Conservation (phyloP, 2,329 filamentous ascomycete genomes). For the Penicillium sp. region DNA sequence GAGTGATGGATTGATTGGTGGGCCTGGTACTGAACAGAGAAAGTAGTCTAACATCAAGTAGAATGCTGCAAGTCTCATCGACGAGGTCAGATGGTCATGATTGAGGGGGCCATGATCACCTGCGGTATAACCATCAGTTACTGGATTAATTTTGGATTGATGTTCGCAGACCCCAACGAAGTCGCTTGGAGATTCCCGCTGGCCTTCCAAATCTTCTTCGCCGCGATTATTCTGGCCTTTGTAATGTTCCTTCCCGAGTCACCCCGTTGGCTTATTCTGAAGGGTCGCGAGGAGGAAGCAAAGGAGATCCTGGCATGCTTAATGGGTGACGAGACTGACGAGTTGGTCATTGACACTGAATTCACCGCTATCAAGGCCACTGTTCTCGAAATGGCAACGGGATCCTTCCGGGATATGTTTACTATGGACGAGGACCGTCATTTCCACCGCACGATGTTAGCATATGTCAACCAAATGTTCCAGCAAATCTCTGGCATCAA, state of each 20-base stretch:
- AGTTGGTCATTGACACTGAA: slow-evolving; percentile 46
- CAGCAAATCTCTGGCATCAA: background rate
- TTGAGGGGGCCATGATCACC: background rate
- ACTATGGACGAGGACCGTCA: background rate
- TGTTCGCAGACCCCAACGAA: background rate
- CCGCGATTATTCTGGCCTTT: background rate
- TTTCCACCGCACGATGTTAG: background rate
- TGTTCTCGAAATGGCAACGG: slow-evolving; percentile 49
- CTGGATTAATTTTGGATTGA: background rate
- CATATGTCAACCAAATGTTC: background rate
- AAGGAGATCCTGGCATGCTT: slow-evolving; percentile 47
- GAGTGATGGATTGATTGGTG: background rate
- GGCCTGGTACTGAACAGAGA: background rate
- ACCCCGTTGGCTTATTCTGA: background rate
- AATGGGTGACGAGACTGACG: slow-evolving; percentile 47
- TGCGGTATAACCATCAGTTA: background rate
- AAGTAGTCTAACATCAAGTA: background rate
- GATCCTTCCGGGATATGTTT: slow-evolving; percentile 55
- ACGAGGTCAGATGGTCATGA: background rate
- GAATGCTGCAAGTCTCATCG: background rate
- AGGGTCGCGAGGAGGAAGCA: background rate
- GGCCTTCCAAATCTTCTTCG: background rate
- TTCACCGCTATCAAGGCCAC: slow-evolving; percentile 54
- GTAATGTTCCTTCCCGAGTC: background rate
- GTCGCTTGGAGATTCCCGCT: background rate